These are phyloP conservation scores for Pleoardoris graminearum DNA, from an alignment of 2,329 filamentous ascomycete genomes.

Conservation along the genomic window DNA sequence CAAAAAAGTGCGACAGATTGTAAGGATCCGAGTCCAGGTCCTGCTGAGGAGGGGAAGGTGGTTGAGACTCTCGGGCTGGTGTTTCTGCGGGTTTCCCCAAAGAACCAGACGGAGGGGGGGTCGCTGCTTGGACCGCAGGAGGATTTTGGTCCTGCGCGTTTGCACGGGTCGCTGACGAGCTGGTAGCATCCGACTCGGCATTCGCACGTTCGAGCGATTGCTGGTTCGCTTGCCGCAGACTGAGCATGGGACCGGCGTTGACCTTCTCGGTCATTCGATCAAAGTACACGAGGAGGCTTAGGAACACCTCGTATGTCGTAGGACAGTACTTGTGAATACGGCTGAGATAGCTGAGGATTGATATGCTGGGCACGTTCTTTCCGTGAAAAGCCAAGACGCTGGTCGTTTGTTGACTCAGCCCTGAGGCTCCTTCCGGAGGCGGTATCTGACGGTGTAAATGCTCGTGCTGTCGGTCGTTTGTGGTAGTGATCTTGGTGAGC, in stretches of 20 bases:
- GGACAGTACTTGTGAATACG: constrained; percentile 99
- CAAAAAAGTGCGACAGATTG: constrained; percentile 73
- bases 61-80: constrained; percentile 31
- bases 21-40: constrained; percentile 52
- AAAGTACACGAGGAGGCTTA: constrained; percentile 95
- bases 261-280: constrained; percentile 98
- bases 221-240: constrained; percentile 58
- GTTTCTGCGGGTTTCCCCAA: constrained; percentile 47
- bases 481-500: constrained; percentile 94
- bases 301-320: constrained; percentile 96
- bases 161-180: constrained; percentile 32
- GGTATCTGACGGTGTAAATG: constrained; percentile 77
- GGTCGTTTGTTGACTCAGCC: constrained; percentile 65
- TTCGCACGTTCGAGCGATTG: constrained; percentile 47
- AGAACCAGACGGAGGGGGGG: constrained; percentile 55
- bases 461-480: constrained; percentile 93
- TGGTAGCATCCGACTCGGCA: constrained; percentile 37
- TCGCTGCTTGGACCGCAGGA: constrained; percentile 50
- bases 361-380: constrained; percentile 96
- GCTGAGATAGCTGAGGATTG: constrained; percentile 91
- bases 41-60: constrained; percentile 43
- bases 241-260: constrained; percentile 76
- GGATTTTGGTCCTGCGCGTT: constrained; percentile 21
- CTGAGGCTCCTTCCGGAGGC: constrained; percentile 61
- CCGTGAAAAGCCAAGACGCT: constrained; percentile 94